These are phyloP conservation scores for Dalechampia spathulata DNA, from an alignment of 441 rosid species.

Conservation along the genomic window DNA sequence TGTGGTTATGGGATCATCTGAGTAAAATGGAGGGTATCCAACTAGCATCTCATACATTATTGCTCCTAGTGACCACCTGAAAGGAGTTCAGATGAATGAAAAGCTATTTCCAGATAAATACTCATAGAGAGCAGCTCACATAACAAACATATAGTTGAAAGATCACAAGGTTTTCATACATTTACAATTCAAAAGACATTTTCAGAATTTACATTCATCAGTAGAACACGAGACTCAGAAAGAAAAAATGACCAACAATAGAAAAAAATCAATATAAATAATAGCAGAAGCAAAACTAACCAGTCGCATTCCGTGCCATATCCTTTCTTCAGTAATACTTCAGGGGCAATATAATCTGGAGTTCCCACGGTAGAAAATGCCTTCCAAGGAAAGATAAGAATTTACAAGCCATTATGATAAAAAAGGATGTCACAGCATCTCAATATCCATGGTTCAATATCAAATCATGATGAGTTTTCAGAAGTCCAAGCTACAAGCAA, in stretches of 20 bases:
- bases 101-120: not conserved
- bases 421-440: not conserved
- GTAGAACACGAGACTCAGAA: not conserved
- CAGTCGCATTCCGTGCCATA: slow-evolving; percentile 99
- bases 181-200: slow-evolving; percentile 6
- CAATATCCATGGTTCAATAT: not conserved
- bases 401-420: slow-evolving; percentile 1
- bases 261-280: not conserved
- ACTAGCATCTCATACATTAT: slow-evolving; percentile 98
- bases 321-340: slow-evolving; percentile 94
- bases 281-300: slow-evolving; percentile 37
- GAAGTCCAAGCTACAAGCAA: not conserved
- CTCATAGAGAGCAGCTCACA: slow-evolving; percentile 2
- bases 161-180: slow-evolving; percentile 2
- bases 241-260: not conserved
- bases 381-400: slow-evolving; percentile 30
- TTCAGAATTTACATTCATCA: too few species aligned
- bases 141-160: not conserved
- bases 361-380: slow-evolving; percentile 99
- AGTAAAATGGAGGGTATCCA: slow-evolving; percentile 95
- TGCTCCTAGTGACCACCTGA: slow-evolving; percentile 98
- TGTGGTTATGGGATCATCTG: slow-evolving; percentile 86
- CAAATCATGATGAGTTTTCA: not conserved
- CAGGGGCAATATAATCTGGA: slow-evolving; percentile 99
- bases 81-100: slow-evolving; percentile 12